Base-by-base conservation (phyloP, 345 rosid species). In the Salix dunnii region DNA sequence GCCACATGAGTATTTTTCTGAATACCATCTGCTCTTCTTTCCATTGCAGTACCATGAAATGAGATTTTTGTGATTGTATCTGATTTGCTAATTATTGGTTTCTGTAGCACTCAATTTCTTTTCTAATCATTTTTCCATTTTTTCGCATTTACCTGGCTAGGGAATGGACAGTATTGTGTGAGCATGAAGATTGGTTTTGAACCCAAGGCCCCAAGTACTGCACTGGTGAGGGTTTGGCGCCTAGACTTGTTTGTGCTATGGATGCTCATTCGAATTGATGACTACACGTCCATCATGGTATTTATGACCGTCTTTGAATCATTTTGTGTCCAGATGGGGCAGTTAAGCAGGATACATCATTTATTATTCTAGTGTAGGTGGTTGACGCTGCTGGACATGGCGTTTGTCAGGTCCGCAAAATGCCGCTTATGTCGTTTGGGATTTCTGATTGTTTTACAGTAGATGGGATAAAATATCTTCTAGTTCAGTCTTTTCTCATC, bases 181-280 rank as follows among this genome's bases (percentile, higher is more conserved):
- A 58, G 78, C 73, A 76, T 38, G 72, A 76, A 68, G 73, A 66
- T 67, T 48, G 62, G 72, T 35, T 68, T 38, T 53, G 31, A 55
- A 30, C 6, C 72, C n/a, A 28, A 49, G 23, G 49, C 18, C 55
- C n/a, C 62, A 46, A 3, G 25, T 14, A 23, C 36, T 1, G 28
- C 67, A 43, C 35, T n/a, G 58, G 64, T 8, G 60, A 76, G 74
- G 68, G 38, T 60, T 58, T 58, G 73, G 61, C 46, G 10, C 67
- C 53, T 68, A 55, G n/a, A 31, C 31, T 43, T 10, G 3, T 2
- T 76, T 70, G 27, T 68, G n/a, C 33, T 18, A 13, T 62, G 4
- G 5, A 58, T 58, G 23, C 6, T 66, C 49, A 38, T 16, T 16
- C 69, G 31, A 75, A 30, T 51, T 65, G 27, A 0, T 30, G 64